These are phyloP conservation scores for California macrophylla DNA, from an alignment of 441 rosid species.

Conservation along the genomic window DNA sequence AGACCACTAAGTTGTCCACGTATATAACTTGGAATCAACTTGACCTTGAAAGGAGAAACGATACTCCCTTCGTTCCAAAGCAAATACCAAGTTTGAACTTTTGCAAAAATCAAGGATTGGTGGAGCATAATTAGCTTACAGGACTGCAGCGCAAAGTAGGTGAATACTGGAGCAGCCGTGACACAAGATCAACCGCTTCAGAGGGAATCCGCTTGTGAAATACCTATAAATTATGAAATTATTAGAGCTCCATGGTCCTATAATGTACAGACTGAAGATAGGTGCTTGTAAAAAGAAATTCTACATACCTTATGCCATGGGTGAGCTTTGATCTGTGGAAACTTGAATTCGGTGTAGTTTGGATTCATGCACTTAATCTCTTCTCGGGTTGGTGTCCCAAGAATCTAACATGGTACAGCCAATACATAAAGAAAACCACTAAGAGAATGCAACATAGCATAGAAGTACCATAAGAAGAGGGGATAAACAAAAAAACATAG, in stretches of 20 bases:
- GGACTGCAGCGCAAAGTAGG: constrained; percentile 78
- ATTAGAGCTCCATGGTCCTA: neutral
- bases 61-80: too few species aligned
- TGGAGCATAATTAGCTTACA: constrained; percentile 38
- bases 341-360: constrained; percentile 78
- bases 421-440: neutral
- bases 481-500: neutral
- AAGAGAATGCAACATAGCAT: neutral
- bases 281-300: constrained; percentile 4
- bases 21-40: neutral
- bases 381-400: constrained; percentile 96
- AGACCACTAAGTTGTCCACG: neutral
- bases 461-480: neutral
- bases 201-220: constrained; percentile 95
- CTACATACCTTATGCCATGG: constrained; percentile 88
- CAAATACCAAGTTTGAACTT: too few species aligned
- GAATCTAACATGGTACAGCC: constrained; percentile 35
- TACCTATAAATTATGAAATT: constrained; percentile 41
- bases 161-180: constrained; percentile 89
- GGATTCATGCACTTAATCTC: constrained; percentile 99
- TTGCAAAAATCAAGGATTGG: too few species aligned
- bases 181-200: constrained; percentile 89
- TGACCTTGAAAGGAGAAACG: neutral
- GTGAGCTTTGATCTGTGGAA: constrained; percentile 91
- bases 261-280: constrained; percentile 1